A percentile compares a stretch with the other conserved stretches of the same genome.
These are phyloP conservation scores for Silene vulgaris DNA, from an alignment of 179 eudicot species.

Conservation along the genomic window DNA sequence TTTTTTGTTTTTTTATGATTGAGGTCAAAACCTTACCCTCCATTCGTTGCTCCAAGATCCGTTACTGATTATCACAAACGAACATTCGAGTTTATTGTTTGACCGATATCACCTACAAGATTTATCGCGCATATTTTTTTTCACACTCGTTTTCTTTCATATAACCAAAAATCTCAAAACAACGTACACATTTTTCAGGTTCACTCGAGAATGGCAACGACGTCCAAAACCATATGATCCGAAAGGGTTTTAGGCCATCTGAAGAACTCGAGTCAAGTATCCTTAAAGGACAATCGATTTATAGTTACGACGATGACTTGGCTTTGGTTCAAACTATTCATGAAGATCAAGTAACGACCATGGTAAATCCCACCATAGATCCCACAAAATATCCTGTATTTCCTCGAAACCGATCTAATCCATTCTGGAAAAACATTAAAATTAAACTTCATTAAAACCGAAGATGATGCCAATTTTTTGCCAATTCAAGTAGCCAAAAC, in stretches of 20 bases:
- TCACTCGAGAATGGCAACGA: background rate
- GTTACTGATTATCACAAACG: too few relatives aligned
- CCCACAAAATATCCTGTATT: constrained; percentile 6
- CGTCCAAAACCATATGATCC: background rate
- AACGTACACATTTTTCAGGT: background rate
- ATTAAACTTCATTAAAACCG: background rate
- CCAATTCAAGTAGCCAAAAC: background rate
- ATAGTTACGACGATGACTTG: background rate
- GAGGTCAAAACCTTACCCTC: too few relatives aligned
- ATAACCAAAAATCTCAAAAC: too few relatives aligned
- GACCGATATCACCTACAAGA: too few relatives aligned
- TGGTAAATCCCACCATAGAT: background rate
- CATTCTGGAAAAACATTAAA: constrained; percentile 2
- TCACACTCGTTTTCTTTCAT: too few relatives aligned
- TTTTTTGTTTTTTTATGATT: too few relatives aligned
- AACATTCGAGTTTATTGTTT: too few relatives aligned
- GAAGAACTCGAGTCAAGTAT: constrained; percentile 13
- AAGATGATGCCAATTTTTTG: background rate
- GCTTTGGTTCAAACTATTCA: background rate
- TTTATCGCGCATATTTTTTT: too few relatives aligned
- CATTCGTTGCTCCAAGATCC: too few relatives aligned
- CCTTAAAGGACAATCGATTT: background rate
- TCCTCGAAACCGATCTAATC: background rate
- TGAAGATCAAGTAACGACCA: background rate
- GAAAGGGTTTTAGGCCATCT: background rate